Evolutionary conservation across 2,329 filamentous ascomycete species (phyloP), one percentile per base, ranked within the genome.

Genomic region (Zasmidium angulare): DNA sequence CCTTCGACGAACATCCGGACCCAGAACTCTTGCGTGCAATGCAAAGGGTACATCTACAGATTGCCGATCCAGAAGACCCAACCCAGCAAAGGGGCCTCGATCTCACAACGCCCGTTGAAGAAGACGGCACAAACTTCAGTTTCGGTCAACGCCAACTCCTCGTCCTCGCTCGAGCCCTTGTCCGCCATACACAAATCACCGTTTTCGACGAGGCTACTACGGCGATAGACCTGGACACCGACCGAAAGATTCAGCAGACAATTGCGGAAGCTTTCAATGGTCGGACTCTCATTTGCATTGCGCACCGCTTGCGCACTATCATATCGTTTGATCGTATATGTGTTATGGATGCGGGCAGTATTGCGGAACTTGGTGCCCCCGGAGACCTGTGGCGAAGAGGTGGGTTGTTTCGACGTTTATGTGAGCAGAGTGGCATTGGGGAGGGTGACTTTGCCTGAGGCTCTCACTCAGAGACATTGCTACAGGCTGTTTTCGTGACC

Each of bases 191-290:
- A 0, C 91, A 89, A 68, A 97, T 98, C 76, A 97, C 98, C 68
- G 88, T 99, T 52, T 97, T 93, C 75, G 95, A 99, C 78, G 95
- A 99, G 76, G 95, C 95, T 1, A 99, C 95, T 0, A 91, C 88
- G 1, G 90, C 86, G 0, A 93, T 98, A 6, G 93, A 98, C 75
- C 95, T 97, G 81, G 93, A 97, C 72, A 98, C 93, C 2, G 95
- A 99, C 72, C 89, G 91, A 76, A 96, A 95, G 82, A 96, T 98
- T 72, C 93, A 98, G 76, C 80, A 81, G 56, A 96, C 93, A 2
- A 97, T 98, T 75, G 88, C 90, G 0, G 82, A 84, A 0, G 93
- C 88, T 0, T 98, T 98, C 80, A 82, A 84, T 55, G 93, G 92
- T 59, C 91, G 89, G 80, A 97, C 93, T 2, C 77, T 98, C 49